Percentiles rank a stretch among this genome's conserved stretches.
phyloP scores from a whole-genome alignment of 208 protist species.

The Leishmania aethiopica region DNA sequence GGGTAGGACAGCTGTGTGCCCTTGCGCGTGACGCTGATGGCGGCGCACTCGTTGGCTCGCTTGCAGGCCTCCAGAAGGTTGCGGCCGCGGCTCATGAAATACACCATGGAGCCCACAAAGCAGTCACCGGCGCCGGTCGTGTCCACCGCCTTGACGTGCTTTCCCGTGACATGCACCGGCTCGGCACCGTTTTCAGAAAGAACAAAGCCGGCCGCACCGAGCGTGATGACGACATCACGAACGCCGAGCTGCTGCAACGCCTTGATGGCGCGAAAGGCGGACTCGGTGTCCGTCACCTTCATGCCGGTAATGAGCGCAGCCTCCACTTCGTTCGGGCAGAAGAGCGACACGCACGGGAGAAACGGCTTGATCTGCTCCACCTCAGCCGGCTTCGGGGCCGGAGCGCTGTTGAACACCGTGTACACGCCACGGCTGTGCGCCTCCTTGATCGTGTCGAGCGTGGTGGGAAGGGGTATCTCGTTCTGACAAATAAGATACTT shows the following conservation, averaged over 20 bases:
- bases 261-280: conserved; percentile 58
- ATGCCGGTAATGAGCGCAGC: conserved; percentile 82
- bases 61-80: conserved; percentile 72
- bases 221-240: conserved; percentile 88
- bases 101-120: conserved; percentile 93
- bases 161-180: conserved; percentile 49
- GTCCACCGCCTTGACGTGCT: conserved; percentile 90
- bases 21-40: conserved; percentile 88
- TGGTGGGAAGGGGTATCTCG: conserved; percentile 89
- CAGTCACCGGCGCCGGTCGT: conserved; percentile 94
- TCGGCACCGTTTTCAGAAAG: conserved; percentile 59
- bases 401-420: conserved; percentile 94
- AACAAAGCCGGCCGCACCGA: conserved; percentile 79
- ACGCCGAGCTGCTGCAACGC: conserved; percentile 73
- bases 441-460: conserved; percentile 80
- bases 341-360: conserved; percentile 83
- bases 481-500: conserved; percentile 92
- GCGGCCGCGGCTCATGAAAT: conserved; percentile 81
- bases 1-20: conserved; percentile 93
- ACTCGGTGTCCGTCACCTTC: conserved; percentile 60
- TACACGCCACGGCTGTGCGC: conserved; percentile 80
- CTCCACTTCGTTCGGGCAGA: conserved; percentile 95
- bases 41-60: conserved; percentile 80
- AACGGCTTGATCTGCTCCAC: conserved; percentile 73
- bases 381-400: conserved; percentile 76